Conservation (phyloP, 768 basidiomycete species). For the Suillus luteus region DNA sequence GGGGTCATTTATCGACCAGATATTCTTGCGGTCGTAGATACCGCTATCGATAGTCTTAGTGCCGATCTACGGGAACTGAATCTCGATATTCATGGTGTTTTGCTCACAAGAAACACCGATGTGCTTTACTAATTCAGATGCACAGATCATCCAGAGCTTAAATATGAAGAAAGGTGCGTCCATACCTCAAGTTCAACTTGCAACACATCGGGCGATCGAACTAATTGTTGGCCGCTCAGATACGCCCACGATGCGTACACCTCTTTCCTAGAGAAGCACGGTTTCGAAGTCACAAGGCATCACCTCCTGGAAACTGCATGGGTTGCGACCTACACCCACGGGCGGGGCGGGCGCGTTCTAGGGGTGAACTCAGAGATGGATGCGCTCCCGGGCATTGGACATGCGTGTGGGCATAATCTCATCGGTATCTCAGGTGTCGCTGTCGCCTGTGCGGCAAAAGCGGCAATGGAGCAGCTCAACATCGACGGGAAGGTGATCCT, state of each 20-base stretch:
- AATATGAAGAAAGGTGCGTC: slow-evolving; percentile 59
- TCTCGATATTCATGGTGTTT: slow-evolving; percentile 66
- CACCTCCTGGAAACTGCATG: slow-evolving; percentile 74
- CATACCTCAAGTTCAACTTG: not conserved
- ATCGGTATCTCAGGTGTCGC: slow-evolving; percentile 79
- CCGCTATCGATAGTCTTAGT: slow-evolving; percentile 48
- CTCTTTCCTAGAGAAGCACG: slow-evolving; percentile 63
- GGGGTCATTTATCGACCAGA: slow-evolving; percentile 48
- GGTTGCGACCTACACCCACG: slow-evolving; percentile 66
- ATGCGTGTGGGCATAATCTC: slow-evolving; percentile 83
- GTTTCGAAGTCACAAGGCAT: slow-evolving; percentile 63
- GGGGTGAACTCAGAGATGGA: slow-evolving; percentile 87
- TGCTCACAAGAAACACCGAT: not conserved
- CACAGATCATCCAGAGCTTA: slow-evolving; percentile 66
- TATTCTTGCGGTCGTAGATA: slow-evolving; percentile 55
- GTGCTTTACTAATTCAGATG: not conserved
- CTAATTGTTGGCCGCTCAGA: slow-evolving; percentile 34
- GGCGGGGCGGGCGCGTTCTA: slow-evolving; percentile 66
- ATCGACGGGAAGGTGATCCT: slow-evolving; percentile 71
- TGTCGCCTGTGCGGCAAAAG: slow-evolving; percentile 68
- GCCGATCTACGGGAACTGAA: slow-evolving; percentile 57
- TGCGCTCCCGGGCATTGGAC: slow-evolving; percentile 59
- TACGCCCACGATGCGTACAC: slow-evolving; percentile 74
- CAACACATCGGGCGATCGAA: not conserved
- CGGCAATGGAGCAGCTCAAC: slow-evolving; percentile 58